phyloP scores from a whole-genome alignment of 306 rosid genomes.

The Acmispon strigosus region DNA sequence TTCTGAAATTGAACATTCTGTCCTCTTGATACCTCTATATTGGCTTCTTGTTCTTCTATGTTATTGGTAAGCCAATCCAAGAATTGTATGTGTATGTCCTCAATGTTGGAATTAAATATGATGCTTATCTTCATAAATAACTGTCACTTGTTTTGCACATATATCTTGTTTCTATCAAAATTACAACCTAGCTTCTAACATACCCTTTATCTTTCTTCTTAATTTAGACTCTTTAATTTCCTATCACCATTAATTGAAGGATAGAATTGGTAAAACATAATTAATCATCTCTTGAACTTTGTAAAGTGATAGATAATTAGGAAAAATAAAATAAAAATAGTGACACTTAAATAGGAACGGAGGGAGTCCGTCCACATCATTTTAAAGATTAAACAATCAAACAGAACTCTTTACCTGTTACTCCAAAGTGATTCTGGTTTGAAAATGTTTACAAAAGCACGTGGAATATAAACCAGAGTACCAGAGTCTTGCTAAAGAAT shows the following conservation, averaged over 20 bases:
- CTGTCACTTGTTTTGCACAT: too few species aligned
- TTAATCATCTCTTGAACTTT: too few species aligned
- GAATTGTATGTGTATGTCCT: background rate
- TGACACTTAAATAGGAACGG: too few species aligned
- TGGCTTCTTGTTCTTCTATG: conserved; percentile 16
- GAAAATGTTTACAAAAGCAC: background rate
- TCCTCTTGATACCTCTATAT: conserved; percentile 1
- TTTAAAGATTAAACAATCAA: background rate
- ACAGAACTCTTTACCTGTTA: background rate
- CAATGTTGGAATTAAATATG: background rate
- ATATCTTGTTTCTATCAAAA: too few species aligned
- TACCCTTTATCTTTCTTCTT: too few species aligned
- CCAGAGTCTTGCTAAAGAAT: background rate
- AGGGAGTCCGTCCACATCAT: conserved; percentile 10
- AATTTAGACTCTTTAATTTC: too few species aligned
- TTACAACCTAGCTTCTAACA: too few species aligned
- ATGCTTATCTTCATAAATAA: conserved; percentile 14
- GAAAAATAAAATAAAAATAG: too few species aligned
- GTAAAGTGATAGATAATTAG: too few species aligned
- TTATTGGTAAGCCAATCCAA: background rate
- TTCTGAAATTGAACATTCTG: conserved; percentile 4
- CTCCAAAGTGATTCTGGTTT: conserved; percentile 13
- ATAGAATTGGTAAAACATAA: too few species aligned
- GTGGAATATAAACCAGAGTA: background rate
- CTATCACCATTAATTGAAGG: too few species aligned